Conservation (phyloP, 2,329 filamentous ascomycete species). For the Teratosphaeria viscida region DNA sequence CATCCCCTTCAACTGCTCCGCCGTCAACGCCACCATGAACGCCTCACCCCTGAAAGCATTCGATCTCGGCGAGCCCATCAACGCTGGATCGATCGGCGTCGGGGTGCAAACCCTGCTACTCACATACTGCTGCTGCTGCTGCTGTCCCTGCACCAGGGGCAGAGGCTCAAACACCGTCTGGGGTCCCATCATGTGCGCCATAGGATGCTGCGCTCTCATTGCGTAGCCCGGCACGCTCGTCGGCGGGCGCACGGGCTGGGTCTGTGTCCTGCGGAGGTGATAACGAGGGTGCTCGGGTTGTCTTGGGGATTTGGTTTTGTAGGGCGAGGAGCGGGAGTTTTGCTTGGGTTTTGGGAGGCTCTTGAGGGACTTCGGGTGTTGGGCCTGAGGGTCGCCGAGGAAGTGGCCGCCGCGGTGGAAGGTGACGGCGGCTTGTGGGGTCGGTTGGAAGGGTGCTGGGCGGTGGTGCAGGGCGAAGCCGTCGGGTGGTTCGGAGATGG, state of each 20-base stretch:
- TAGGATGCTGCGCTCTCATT: neutral
- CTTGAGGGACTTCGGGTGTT: conserved; percentile 4
- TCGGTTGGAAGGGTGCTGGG: neutral
- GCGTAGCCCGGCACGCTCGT: neutral
- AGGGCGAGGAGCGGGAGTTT: neutral
- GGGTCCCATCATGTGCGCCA: neutral
- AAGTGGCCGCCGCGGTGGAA: conserved; percentile 11
- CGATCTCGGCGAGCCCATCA: neutral
- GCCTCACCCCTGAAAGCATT: neutral
- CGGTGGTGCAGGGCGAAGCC: conserved; percentile 4
- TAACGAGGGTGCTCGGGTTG: conserved; percentile 5
- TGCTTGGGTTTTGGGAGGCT: conserved; percentile 4
- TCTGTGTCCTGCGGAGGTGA: conserved; percentile 7
- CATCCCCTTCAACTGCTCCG: conserved; percentile 7
- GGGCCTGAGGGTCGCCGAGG: conserved; percentile 4
- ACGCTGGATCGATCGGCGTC: conserved; percentile 6
- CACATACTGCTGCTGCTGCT: conserved; percentile 2
- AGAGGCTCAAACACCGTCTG: conserved; percentile 1
- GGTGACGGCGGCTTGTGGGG: conserved; percentile 2
- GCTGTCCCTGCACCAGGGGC: conserved; percentile 1
- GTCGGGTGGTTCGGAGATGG: conserved; percentile 13
- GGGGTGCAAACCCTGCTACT: conserved; percentile 13
- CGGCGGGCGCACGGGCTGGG: conserved; percentile 5
- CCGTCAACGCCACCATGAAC: conserved; percentile 5
- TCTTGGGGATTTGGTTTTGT: conserved; percentile 1